Percentiles rank a stretch among this genome's conserved stretches.
These are phyloP conservation scores for Eucalyptus virginea DNA, from an alignment of 345 rosid species.

Conservation along the genomic window DNA sequence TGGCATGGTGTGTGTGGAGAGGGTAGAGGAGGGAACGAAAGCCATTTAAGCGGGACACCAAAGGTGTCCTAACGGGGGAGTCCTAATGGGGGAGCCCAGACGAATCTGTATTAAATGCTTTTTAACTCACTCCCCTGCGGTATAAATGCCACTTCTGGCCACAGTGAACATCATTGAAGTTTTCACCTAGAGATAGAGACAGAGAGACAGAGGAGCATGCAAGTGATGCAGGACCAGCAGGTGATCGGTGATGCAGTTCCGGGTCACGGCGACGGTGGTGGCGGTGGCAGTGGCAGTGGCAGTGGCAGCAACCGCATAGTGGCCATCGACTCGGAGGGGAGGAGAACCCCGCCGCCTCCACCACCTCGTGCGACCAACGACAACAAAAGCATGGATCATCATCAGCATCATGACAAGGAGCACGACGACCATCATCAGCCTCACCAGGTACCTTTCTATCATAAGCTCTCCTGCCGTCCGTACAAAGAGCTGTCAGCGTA, in stretches of 20 bases:
- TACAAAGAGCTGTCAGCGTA: background rate
- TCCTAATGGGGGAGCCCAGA: background rate
- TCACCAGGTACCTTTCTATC: background rate
- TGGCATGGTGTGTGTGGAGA: no score
- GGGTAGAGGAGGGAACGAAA: no score
- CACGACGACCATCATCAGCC: background rate
- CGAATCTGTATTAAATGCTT: background rate
- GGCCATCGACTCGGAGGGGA: constrained; percentile 7
- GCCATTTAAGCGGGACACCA: background rate
- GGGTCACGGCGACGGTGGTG: background rate
- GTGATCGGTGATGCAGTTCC: background rate
- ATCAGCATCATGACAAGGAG: background rate
- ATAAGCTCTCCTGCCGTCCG: background rate
- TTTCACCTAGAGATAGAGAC: background rate
- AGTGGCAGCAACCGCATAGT: constrained; percentile 25
- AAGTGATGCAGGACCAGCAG: background rate
- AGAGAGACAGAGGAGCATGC: background rate
- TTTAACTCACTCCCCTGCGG: background rate
- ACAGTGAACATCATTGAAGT: background rate
- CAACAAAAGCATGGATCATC: background rate
- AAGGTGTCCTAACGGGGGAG: no score
- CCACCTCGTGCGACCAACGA: background rate
- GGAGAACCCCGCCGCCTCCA: background rate
- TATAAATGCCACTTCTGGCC: background rate
- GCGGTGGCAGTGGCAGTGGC: background rate